Evolutionary conservation across 164 flowering plant genomes (phyloP).

Genomic region (Kalanchoe fedtschenkoi): DNA sequence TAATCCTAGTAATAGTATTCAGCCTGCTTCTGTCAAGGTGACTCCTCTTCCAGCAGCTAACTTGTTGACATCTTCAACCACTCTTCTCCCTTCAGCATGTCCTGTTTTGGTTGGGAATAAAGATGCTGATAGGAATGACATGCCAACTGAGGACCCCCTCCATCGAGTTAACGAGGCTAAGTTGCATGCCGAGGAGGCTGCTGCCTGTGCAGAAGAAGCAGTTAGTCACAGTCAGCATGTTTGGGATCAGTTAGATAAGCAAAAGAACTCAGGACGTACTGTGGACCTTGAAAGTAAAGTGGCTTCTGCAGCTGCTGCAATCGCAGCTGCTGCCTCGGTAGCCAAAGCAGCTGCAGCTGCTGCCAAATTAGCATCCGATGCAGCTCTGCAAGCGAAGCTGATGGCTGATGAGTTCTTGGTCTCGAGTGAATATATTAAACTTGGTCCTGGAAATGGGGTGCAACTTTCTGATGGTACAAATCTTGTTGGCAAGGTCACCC

Average conservation of each 20-base stretch:
- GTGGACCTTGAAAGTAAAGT: constrained; percentile 54
- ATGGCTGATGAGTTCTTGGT: constrained; percentile 73
- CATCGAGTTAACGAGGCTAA: constrained; percentile 57
- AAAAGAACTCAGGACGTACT: constrained; percentile 40
- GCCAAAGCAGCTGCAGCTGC: constrained; percentile 98
- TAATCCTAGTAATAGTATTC: constrained; percentile 14
- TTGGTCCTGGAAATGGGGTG: constrained; percentile 14
- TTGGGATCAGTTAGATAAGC: constrained; percentile 65
- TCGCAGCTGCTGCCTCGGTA: constrained; percentile 91
- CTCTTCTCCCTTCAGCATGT: constrained; percentile 12
- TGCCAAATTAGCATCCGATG: constrained; percentile 85
- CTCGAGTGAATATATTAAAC: constrained; percentile 16
- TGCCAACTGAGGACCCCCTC: constrained; percentile 41
- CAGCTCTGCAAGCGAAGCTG: constrained; percentile 82
- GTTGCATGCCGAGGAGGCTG: constrained; percentile 75
- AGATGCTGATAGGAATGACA: constrained; percentile 21
- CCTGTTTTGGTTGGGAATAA: constrained; percentile 13
- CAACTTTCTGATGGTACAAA: constrained; percentile 19
- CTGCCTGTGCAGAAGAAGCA: constrained; percentile 56
- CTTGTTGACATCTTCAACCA: constrained; percentile 15
- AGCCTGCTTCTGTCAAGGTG: constrained; percentile 26
- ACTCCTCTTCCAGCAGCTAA: constrained; percentile 17
- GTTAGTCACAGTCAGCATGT: constrained; percentile 50
- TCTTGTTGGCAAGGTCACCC: constrained; percentile 34
- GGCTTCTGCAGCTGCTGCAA: constrained; percentile 70